Percentiles rank a stretch among this genome's conserved stretches.
These are phyloP conservation scores for Phytopythium litorale DNA, from an alignment of 352 stramenopile genomes.

Conservation along the genomic window DNA sequence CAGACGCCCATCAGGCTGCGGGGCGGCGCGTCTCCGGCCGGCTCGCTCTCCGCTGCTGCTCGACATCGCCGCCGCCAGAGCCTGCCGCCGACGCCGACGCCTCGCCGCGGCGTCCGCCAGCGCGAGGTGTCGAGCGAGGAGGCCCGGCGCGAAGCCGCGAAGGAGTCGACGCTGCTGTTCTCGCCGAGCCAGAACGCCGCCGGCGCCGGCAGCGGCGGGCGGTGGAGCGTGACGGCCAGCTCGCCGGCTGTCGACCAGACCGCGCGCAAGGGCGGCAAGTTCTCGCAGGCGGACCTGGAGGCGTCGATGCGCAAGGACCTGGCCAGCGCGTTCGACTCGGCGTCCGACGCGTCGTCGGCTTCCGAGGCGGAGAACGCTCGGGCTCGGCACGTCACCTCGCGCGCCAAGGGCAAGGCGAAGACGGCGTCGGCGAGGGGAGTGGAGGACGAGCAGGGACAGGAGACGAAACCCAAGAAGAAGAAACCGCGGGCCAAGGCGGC, in stretches of 20 bases:
- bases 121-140: constrained; percentile 38
- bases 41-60: constrained; percentile 15
- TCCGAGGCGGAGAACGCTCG: constrained; percentile 13
- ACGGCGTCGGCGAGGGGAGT: background rate
- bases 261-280: constrained; percentile 1
- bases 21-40: constrained; percentile 14
- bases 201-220: constrained; percentile 12
- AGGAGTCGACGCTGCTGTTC: constrained; percentile 43
- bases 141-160: constrained; percentile 6
- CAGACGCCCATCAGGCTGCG: constrained; percentile 34
- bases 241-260: constrained; percentile 39
- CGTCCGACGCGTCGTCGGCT: constrained; percentile 18
- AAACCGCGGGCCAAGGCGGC: constrained; percentile 12
- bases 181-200: constrained; percentile 37
- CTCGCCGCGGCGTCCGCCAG: constrained; percentile 26
- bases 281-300: constrained; percentile 4
- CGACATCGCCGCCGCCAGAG: constrained; percentile 37
- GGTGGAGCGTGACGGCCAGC: constrained; percentile 59
- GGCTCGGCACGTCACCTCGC: constrained; percentile 11
- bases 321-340: constrained; percentile 34
- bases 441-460: background rate
- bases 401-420: constrained; percentile 8
- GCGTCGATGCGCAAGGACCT: constrained; percentile 62
- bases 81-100: constrained; percentile 39
- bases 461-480: constrained; percentile 7